Conservation (phyloP, 768 basidiomycete genomes). For the Thelephora ganbajun region DNA sequence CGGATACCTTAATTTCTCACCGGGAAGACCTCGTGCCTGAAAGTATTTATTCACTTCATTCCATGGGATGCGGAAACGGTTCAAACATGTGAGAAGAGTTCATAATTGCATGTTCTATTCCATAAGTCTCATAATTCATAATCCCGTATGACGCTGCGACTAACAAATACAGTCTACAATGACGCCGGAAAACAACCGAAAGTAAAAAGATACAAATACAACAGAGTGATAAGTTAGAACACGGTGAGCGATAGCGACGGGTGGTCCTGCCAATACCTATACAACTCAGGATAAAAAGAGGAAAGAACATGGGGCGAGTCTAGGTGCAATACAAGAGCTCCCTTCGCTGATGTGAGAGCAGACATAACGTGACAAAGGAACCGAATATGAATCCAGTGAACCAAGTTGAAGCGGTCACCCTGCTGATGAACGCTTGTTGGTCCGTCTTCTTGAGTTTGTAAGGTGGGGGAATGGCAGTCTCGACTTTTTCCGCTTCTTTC, state of each 20-base stretch:
- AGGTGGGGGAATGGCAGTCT: background rate
- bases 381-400: slow-evolving; percentile 49
- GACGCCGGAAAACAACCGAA: too few species aligned
- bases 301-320: background rate
- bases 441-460: slow-evolving; percentile 6
- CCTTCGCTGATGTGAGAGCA: slow-evolving; percentile 32
- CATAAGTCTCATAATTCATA: too few species aligned
- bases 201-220: background rate
- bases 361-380: slow-evolving; percentile 38
- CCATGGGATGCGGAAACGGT: too few species aligned
- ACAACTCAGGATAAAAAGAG: background rate
- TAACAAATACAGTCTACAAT: too few species aligned
- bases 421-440: slow-evolving; percentile 6
- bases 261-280: too few species aligned
- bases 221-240: background rate
- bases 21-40: too few species aligned
- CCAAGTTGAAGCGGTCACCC: slow-evolving; percentile 27
- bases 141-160: too few species aligned
- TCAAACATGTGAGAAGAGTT: too few species aligned
- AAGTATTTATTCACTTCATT: too few species aligned
- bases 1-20: too few species aligned
- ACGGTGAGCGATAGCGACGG: background rate
- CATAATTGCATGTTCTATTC: too few species aligned
- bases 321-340: slow-evolving; percentile 27
- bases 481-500: background rate